phyloP scores from a whole-genome alignment of 129 eudicot genomes.

The Daucus carota region DH1_v3.0 NC_030385.2:28902501-28903000 shows the following conservation, averaged over 20 bases:
- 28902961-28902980: background rate
- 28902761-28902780: background rate
- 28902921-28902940: constrained; percentile 9
- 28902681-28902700: constrained; percentile 15
- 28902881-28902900: constrained; percentile 85
- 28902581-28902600: no score
- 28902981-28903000: constrained; percentile 68
- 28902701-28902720: constrained; percentile 1
- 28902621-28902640: no score
- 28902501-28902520: no score
- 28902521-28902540: no score
- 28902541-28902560: no score
- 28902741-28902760: background rate
- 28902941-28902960: background rate
- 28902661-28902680: constrained; percentile 58
- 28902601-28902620: no score
- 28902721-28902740: background rate
- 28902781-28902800: no score
- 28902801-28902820: no score
- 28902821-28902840: constrained; percentile 55
- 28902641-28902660: no score
- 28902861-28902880: constrained; percentile 92
- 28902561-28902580: no score
- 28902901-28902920: constrained; percentile 56
- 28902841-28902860: constrained; percentile 81